Percentiles rank a stretch among this genome's conserved stretches.
phyloP scores from a whole-genome alignment of 2,329 filamentous ascomycete species.

The Fonsecaea nubica region DNA sequence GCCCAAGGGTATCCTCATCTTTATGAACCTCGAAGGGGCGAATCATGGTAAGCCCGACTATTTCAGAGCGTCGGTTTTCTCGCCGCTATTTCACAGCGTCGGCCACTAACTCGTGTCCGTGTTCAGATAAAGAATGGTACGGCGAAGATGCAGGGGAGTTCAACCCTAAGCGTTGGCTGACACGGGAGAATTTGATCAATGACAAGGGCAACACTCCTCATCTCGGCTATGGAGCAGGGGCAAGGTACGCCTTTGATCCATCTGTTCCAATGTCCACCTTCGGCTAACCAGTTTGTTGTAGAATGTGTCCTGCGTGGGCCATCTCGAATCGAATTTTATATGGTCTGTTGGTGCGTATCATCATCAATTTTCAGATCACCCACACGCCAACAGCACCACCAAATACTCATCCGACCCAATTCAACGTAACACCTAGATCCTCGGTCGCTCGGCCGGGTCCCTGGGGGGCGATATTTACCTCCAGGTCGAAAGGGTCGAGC shows the following conservation, averaged over 20 bases:
- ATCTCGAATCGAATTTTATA: constrained; percentile 4
- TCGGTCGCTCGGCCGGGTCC: too few species aligned
- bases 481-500: too few species aligned
- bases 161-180: background rate
- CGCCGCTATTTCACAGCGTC: background rate
- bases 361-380: background rate
- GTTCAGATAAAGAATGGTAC: background rate
- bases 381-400: background rate
- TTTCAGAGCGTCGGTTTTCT: background rate
- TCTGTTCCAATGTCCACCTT: too few species aligned
- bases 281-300: too few species aligned
- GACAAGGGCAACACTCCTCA: background rate
- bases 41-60: background rate
- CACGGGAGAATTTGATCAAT: background rate
- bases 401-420: too few species aligned
- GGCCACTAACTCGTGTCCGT: background rate
- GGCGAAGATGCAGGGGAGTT: background rate
- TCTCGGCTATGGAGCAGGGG: background rate
- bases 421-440: too few species aligned
- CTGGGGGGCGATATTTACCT: too few species aligned
- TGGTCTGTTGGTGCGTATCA: background rate
- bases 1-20: background rate
- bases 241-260: background rate
- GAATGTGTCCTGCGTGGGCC: constrained; percentile 2
- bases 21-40: constrained; percentile 5